Evolutionary conservation across 306 rosid genomes (phyloP).

Genomic region (Lotus japonicus): DNA sequence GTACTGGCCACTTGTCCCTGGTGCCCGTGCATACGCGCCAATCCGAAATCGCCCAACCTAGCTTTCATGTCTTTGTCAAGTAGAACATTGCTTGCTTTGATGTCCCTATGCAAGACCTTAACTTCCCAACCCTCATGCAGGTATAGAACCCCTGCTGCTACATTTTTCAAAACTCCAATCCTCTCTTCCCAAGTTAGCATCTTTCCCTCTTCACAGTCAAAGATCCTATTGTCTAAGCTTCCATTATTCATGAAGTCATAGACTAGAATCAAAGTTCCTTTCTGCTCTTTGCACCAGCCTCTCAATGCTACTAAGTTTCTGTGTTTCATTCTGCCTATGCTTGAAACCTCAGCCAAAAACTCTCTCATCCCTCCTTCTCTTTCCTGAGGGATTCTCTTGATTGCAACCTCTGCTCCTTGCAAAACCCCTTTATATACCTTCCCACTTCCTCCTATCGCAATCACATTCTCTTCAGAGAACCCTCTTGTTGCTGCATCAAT

Average conservation of each 20-base stretch:
- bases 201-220: slow-evolving; percentile 36
- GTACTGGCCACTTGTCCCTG: slow-evolving; percentile 35
- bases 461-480: slow-evolving; percentile 46
- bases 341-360: slow-evolving; percentile 66
- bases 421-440: slow-evolving; percentile 55
- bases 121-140: slow-evolving; percentile 73
- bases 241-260: slow-evolving; percentile 71
- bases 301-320: slow-evolving; percentile 49
- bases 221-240: slow-evolving; percentile 53
- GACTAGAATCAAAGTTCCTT: slow-evolving; percentile 43
- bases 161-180: slow-evolving; percentile 42
- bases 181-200: slow-evolving; percentile 52
- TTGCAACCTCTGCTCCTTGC: slow-evolving; percentile 53
- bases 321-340: slow-evolving; percentile 63
- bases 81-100: slow-evolving; percentile 60
- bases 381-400: slow-evolving; percentile 44
- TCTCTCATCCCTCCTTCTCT: slow-evolving; percentile 48
- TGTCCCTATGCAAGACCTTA: slow-evolving; percentile 62
- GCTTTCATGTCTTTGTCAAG: slow-evolving; percentile 65
- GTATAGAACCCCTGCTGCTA: slow-evolving; percentile 50
- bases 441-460: slow-evolving; percentile 44
- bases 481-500: slow-evolving; percentile 45
- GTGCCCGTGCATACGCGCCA: slow-evolving; percentile 50
- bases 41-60: slow-evolving; percentile 54
- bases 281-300: slow-evolving; percentile 77